Base-by-base conservation (phyloP, 768 basidiomycete species). In the Nidularia sp. region DNA sequence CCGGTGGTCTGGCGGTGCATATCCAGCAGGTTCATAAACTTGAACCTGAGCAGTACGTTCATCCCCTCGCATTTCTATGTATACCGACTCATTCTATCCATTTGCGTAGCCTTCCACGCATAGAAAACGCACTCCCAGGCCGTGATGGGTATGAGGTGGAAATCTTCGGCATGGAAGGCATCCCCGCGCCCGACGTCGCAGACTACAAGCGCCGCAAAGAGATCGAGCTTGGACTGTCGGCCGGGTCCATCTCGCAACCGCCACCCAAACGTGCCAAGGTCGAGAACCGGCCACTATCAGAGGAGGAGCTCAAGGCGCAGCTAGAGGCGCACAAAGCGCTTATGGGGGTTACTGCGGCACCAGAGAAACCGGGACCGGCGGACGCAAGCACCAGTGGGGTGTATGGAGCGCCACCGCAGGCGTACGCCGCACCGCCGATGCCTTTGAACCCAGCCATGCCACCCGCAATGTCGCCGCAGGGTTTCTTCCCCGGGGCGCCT, bases 131-230 rank as follows among this genome's bases (percentile, higher is more conserved):
- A 0, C 75, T 99, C 2, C 93, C 96, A 6, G 96, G 95, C 31
- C 85, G 97, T 34, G 96, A 98, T 70, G 93, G 95, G 1, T 98
- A 98, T 60, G 96, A 98, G 66, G 88, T 99, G 35, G 97, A 99
- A 71, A 98, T 99, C 46, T 98, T 98, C 58, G 97, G 97, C 22
- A 98, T 99, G 97, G 96, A 97, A 66, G 97, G 96, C 50, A 93
- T 98, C 47, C 94, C 94, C 6, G 88, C 87, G 3, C 90, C 93
- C 34, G 95, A 96, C 67, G 81, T 96, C 15, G 93, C 91, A 9
- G 96, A 95, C 68, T 98, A 95, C 79, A 96, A 92, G 65, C 88
- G 93, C 49, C 86, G 91, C 57, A 97, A 97, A 65, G 95, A 96
- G 67, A 89, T 92, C 56, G 94, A 98, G 65, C 82, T 93, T 3